A percentile compares a stretch with the other conserved stretches of the same genome.
Conservation (phyloP, 805 yeast genomes). For the Candida wancherniae region DNA sequence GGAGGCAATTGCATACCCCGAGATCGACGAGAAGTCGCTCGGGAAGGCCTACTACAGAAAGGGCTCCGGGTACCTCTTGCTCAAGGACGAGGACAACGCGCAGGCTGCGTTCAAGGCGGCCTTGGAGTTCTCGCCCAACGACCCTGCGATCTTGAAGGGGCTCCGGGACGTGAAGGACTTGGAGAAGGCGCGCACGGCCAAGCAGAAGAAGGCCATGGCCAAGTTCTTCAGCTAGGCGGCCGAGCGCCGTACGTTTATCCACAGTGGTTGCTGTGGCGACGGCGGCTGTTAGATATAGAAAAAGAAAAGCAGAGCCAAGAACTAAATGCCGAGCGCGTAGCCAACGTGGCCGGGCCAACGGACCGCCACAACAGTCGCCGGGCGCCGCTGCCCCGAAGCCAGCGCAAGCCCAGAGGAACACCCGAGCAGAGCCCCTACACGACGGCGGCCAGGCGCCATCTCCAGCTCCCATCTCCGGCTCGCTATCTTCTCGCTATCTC, state of each 20-base stretch:
- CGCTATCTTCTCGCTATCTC: no score
- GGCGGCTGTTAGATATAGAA: no score
- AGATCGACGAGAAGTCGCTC: conserved; percentile 57
- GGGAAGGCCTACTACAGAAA: conserved; percentile 87
- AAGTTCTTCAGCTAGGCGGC: conserved; percentile 47
- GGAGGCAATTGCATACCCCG: conserved; percentile 59
- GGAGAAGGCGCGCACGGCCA: conserved; percentile 52
- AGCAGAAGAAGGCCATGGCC: conserved; percentile 69
- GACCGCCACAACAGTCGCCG: no score
- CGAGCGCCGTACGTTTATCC: neutral
- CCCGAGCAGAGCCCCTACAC: no score
- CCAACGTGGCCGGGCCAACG: no score
- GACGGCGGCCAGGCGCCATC: no score
- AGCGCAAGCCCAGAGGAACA: no score
- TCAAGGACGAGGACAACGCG: conserved; percentile 69
- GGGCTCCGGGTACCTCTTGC: conserved; percentile 63
- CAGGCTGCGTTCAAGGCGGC: conserved; percentile 64
- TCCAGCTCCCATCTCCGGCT: no score
- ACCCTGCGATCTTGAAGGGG: conserved; percentile 65
- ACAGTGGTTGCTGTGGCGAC: no score
- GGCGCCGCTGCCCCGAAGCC: no score
- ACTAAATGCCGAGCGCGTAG: no score
- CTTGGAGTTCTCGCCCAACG: conserved; percentile 57
- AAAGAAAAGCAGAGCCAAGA: no score
- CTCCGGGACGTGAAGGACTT: conserved; percentile 52